These are phyloP conservation scores for Leishmania arabica DNA, from an alignment of 208 protist genomes.

Conservation along the genomic window DNA sequence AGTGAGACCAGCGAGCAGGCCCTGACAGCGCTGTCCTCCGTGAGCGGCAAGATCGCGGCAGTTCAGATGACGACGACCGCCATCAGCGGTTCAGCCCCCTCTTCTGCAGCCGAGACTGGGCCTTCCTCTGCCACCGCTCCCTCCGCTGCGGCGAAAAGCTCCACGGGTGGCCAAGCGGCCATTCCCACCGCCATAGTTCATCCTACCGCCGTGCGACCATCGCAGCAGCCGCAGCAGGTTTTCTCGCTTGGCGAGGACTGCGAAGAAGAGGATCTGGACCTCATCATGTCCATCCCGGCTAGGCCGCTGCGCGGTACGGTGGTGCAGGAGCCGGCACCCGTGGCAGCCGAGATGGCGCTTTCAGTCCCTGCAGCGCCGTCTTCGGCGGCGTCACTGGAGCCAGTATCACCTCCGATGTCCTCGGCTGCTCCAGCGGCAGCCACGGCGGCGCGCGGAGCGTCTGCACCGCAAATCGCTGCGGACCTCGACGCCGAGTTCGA, in stretches of 20 bases:
- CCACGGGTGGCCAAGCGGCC: conserved; percentile 43
- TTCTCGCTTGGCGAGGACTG: conserved; percentile 63
- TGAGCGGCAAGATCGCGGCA: neutral
- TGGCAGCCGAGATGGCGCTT: neutral
- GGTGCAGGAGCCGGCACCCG: conserved; percentile 5
- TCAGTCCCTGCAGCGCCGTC: neutral
- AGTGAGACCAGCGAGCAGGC: conserved; percentile 31
- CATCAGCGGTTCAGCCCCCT: conserved; percentile 15
- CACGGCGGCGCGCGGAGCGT: neutral
- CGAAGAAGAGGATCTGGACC: conserved; percentile 71
- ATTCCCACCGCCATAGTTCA: conserved; percentile 3
- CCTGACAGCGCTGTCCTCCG: conserved; percentile 6
- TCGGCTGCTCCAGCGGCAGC: neutral
- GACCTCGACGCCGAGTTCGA: conserved; percentile 75
- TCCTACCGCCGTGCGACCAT: neutral
- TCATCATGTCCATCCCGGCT: conserved; percentile 62
- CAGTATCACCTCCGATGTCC: neutral
- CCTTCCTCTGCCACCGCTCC: neutral
- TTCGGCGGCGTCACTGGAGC: conserved; percentile 4
- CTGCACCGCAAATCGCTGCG: conserved; percentile 26
- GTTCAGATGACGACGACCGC: neutral
- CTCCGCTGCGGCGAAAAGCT: neutral
- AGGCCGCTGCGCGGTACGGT: conserved; percentile 18
- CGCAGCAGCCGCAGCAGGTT: conserved; percentile 20
- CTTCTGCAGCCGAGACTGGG: conserved; percentile 26